Base-by-base conservation (phyloP, 345 rosid species). In the Brassica nigra region DNA sequence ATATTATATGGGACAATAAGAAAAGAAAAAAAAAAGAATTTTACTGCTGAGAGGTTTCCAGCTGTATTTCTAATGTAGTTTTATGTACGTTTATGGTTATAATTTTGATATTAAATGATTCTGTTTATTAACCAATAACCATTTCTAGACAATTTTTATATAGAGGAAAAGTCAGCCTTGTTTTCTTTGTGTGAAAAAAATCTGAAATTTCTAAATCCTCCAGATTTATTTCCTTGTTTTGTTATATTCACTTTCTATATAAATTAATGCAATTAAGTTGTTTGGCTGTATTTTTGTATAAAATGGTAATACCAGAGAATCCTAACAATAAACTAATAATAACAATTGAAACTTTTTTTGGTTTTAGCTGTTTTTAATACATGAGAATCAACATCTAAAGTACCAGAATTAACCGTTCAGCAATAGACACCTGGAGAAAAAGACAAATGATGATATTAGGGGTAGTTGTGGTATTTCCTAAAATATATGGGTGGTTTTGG, bases 331-430 rank as follows among this genome's bases (percentile, higher is more conserved):
- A 47, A 27, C 2, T 15, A 8, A 37, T 10, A 27, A 33, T 27
- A 61, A 79, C 14, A 42, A 49, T 52, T 11, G 59, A 68, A 28
- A 44, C 31, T 31, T 62, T 28, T 33, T 8, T 16, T 37, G 58
- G 61, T 11, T 52, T 1, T 54, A 8, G 6, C 57, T 49, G 66
- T 23, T 16, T 69, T 14, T 33, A 44, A 54, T 69, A 49, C 80
- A 63, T 75, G 23, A 75, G 62, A 80, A 64, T 70, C 83, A 80
- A 80, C 83, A 76, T 57, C 80, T 70, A 65, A 62, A 70, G 73
- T 80, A 80, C 83, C 83, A 65, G 83, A 80, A 76, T 65, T 70
- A 80, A 80, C 83, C 80, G 83, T 80, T 80, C 54, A 80, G 67
- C 83, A 76, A 76, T 73, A 33, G 80, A 80, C 83, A 80, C 73